Evolutionary conservation across 2,329 filamentous ascomycete genomes (phyloP).

Genomic region (Diaporthe sp.): DNA sequence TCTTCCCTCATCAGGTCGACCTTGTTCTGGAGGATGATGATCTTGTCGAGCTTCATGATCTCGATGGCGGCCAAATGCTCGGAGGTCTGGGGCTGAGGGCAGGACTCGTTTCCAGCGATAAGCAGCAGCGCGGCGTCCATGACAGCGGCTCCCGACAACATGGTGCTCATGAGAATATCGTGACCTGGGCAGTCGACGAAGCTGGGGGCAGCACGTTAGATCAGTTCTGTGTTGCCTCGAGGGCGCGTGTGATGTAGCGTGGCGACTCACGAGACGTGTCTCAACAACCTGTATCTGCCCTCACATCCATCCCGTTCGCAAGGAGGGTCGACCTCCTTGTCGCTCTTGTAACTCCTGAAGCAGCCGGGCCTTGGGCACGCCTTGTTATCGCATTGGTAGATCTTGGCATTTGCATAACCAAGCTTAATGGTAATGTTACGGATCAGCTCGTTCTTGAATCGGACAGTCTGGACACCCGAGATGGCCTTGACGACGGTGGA

Average conservation of each 20-base stretch:
- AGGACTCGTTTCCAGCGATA: conserved; percentile 98
- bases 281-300: conserved; percentile 88
- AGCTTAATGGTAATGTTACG: conserved; percentile 99
- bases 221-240: conserved; percentile 45
- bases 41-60: conserved; percentile 99
- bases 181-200: conserved; percentile 99
- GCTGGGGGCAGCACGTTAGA: conserved; percentile 58
- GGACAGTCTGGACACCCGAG: conserved; percentile 97
- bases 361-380: conserved; percentile 94
- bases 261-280: conserved; percentile 87
- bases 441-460: conserved; percentile 99
- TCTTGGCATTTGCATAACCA: conserved; percentile 98
- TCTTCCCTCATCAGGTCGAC: conserved; percentile 99
- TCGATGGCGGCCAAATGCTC: conserved; percentile 99
- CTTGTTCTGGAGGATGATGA: conserved; percentile 99
- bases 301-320: conserved; percentile 94
- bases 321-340: conserved; percentile 97
- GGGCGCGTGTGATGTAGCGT: background rate
- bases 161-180: conserved; percentile 99
- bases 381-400: conserved; percentile 96
- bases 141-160: conserved; percentile 99
- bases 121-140: conserved; percentile 98
- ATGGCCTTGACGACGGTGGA: conserved; percentile 99
- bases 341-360: conserved; percentile 97
- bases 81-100: conserved; percentile 97